Percentiles rank a stretch among this genome's conserved stretches.
phyloP scores from a whole-genome alignment of 768 basidiomycete species.

The Amanita muscaria region DNA sequence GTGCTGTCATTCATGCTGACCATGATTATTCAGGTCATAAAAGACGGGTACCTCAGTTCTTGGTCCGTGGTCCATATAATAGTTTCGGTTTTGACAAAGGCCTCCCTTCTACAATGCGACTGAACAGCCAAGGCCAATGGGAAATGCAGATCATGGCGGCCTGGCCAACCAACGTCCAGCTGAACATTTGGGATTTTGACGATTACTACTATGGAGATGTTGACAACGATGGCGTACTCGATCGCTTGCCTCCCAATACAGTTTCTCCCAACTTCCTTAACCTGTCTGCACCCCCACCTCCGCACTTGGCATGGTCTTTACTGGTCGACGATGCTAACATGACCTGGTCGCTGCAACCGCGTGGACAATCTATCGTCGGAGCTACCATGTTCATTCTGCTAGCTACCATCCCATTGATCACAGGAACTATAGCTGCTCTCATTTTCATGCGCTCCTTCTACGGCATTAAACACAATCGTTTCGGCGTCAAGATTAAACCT shows the following conservation, averaged over 20 bases:
- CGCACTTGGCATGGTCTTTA: slow-evolving; percentile 84
- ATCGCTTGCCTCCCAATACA: slow-evolving; percentile 85
- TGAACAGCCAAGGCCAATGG: slow-evolving; percentile 61
- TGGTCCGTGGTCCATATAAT: slow-evolving; percentile 87
- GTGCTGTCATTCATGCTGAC: slow-evolving; percentile 74
- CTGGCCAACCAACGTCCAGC: slow-evolving; percentile 86
- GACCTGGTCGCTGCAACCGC: slow-evolving; percentile 72
- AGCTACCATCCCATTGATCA: slow-evolving; percentile 74
- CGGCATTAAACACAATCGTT: slow-evolving; percentile 90
- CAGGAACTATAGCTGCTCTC: slow-evolving; percentile 71
- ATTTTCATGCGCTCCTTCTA: slow-evolving; percentile 97
- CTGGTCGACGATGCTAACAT: slow-evolving; percentile 69
- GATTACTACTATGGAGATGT: slow-evolving; percentile 90
- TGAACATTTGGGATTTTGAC: slow-evolving; percentile 88
- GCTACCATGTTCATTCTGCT: slow-evolving; percentile 86
- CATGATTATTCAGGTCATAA: slow-evolving; percentile 40
- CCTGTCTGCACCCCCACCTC: slow-evolving; percentile 82
- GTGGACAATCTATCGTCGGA: slow-evolving; percentile 72
- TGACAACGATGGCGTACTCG: slow-evolving; percentile 81
- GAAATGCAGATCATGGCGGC: slow-evolving; percentile 81
- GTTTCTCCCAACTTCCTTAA: slow-evolving; percentile 83
- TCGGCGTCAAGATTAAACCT: slow-evolving; percentile 70
- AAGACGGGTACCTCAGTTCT: slow-evolving; percentile 79
- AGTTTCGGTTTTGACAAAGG: slow-evolving; percentile 88
- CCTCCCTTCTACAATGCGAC: slow-evolving; percentile 58